Percentiles rank a stretch among this genome's conserved stretches.
Conservation (phyloP, 2,329 filamentous ascomycete genomes). For the Aureobasidium sp. region DNA sequence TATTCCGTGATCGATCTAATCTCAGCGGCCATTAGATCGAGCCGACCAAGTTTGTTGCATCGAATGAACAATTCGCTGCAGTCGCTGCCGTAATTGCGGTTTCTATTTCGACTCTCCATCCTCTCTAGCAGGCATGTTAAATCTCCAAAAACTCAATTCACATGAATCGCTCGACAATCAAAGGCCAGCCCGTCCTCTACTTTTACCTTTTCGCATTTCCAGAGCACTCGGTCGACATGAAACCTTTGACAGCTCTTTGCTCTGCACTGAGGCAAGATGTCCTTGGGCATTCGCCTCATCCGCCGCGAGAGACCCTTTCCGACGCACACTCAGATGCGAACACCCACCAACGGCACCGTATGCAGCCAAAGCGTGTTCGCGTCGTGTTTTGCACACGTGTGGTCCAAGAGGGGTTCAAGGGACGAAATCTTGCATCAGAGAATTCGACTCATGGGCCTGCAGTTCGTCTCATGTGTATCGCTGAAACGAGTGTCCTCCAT, state of each 20-base stretch:
- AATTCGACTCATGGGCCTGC: background rate
- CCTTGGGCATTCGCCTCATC: background rate
- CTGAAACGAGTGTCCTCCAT: background rate
- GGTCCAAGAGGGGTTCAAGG: background rate
- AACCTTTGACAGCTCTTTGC: background rate
- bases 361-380: background rate
- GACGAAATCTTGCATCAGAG: background rate
- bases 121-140: background rate
- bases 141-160: background rate
- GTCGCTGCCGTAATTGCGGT: background rate
- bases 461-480: conserved; percentile 1
- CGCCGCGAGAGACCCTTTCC: background rate
- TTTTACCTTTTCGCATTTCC: background rate
- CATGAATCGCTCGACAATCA: background rate
- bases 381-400: background rate
- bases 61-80: background rate
- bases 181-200: background rate
- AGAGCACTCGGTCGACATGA: background rate
- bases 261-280: background rate
- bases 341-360: background rate
- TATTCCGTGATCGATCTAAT: background rate
- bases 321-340: background rate
- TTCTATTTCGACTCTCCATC: background rate
- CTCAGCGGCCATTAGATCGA: background rate
- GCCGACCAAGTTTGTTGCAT: background rate